Evolutionary conservation across 768 basidiomycete species (phyloP).

Genomic region (Tylopilus plumbeoviolaceoides): DNA sequence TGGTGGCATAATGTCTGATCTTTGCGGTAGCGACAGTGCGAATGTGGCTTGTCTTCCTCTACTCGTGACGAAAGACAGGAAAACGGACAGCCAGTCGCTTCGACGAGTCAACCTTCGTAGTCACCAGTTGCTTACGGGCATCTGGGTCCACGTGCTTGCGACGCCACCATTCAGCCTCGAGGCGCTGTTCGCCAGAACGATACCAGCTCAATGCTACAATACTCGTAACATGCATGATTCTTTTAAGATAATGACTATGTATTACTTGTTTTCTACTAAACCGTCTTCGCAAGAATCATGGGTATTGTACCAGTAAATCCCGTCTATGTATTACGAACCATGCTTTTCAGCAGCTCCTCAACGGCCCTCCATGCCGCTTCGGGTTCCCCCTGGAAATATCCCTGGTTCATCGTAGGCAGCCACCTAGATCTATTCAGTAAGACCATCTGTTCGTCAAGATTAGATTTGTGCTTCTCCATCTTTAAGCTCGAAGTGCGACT

Average conservation of each 20-base stretch:
- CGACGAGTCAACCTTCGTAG: not conserved
- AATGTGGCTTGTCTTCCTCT: not conserved
- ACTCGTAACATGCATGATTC: not conserved
- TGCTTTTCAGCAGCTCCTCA: constrained; percentile 6
- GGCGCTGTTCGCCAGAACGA: constrained; percentile 1
- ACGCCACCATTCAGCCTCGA: not conserved
- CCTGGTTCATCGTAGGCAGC: constrained; percentile 3
- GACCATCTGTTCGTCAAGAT: not conserved
- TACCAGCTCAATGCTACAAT: not conserved
- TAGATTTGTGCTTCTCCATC: not conserved
- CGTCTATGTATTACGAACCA: not conserved
- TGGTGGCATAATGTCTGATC: not conserved
- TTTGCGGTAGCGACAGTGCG: constrained; percentile 5
- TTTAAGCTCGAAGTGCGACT: not conserved
- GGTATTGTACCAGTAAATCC: too few species aligned
- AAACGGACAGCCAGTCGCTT: not conserved
- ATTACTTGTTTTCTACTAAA: too few species aligned
- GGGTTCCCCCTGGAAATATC: constrained; percentile 8
- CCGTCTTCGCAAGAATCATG: not conserved
- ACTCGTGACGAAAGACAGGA: not conserved
- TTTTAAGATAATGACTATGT: too few species aligned
- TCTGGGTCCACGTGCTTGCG: too few species aligned
- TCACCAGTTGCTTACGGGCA: not conserved
- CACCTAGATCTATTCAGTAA: not conserved
- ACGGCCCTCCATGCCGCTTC: constrained; percentile 12